Base-by-base conservation (phyloP, 306 rosid genomes). In the Rosa rugosa region DNA sequence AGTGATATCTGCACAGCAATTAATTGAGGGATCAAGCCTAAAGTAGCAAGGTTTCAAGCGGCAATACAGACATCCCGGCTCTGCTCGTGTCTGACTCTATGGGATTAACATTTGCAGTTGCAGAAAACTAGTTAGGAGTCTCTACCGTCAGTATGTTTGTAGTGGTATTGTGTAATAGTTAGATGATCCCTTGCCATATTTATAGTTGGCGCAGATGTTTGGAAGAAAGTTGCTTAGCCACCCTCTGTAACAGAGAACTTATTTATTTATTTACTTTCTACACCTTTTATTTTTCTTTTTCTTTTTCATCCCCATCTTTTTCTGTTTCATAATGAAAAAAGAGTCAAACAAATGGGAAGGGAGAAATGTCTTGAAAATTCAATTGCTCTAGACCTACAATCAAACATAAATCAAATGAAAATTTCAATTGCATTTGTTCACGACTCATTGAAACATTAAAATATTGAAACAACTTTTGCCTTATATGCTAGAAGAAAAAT, bases 1-100 rank as follows among this genome's bases (percentile, higher is more conserved):
- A 83, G 50, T 4, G 20, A 62, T 75, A 57, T 45, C 85, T 77
- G 57, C 60, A 53, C 14, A 16, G 34, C 70, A 54, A 42, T 42
- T 22, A 36, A 36, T 23, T 53, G 69, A 75, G 45, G 69, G 65
- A 42, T 18, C 42, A 41, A 18, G 9, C 51, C 56, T 56, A 31
- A 22, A 67, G 49, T 2, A n/a, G 44, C 60, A 53, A 4, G 60
- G 23, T 0, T 53, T 20, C 60, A 53, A 53, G 6, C 20, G 60
- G 23, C 59, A 34, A 67, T 34, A 5, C 22, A 42, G 4, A 27
- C 56, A 42, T 20, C 50, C 65, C 3, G 59, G 71, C 12, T 51
- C 75, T 73, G 53, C 31, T 63, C 36, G 17, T 72, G 36, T 80
- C 27, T 16, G 70, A 65, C 70, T 22, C 59, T 53, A 13, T 65